These are phyloP conservation scores for Sarcodon sp. DNA, from an alignment of 768 basidiomycete genomes.

Conservation along the genomic window DNA sequence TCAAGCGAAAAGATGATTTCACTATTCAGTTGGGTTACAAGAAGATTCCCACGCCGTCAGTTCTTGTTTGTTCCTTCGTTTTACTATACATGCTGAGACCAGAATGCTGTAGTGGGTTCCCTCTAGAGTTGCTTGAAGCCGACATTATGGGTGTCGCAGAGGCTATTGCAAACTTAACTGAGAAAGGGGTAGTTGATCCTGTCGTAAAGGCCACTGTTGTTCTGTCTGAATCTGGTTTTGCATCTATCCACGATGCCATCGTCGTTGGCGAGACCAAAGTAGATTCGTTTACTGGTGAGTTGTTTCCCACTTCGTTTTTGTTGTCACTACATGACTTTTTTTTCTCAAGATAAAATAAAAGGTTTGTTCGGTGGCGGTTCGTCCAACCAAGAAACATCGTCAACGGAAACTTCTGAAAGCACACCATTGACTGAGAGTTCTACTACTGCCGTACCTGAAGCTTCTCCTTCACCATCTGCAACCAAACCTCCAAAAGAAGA, in stretches of 20 bases:
- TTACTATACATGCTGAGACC: slow-evolving; percentile 1
- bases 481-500: slow-evolving; percentile 33
- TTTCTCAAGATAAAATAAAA: slow-evolving; percentile 63
- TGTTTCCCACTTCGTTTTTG: neutral
- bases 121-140: slow-evolving; percentile 61
- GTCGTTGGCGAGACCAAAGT: slow-evolving; percentile 75
- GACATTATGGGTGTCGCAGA: slow-evolving; percentile 61
- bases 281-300: slow-evolving; percentile 59
- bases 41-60: slow-evolving; percentile 46
- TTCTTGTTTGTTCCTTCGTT: slow-evolving; percentile 4
- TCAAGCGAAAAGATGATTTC: slow-evolving; percentile 81
- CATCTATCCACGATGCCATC: slow-evolving; percentile 68
- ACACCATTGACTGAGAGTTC: slow-evolving; percentile 18
- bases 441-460: slow-evolving; percentile 14
- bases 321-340: slow-evolving; percentile 5
- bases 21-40: slow-evolving; percentile 70
- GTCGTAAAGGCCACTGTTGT: slow-evolving; percentile 77
- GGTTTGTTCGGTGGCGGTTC: slow-evolving; percentile 65
- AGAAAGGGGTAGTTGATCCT: slow-evolving; percentile 67
- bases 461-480: slow-evolving; percentile 15
- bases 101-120: slow-evolving; percentile 40
- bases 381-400: slow-evolving; percentile 15
- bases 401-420: too few relatives aligned
- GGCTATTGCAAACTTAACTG: slow-evolving; percentile 75
- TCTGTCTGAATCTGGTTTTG: slow-evolving; percentile 79